A percentile compares a stretch with the other conserved stretches of the same genome.
phyloP scores from a whole-genome alignment of 306 rosid genomes.

The Cucurbita ficifolia region DNA sequence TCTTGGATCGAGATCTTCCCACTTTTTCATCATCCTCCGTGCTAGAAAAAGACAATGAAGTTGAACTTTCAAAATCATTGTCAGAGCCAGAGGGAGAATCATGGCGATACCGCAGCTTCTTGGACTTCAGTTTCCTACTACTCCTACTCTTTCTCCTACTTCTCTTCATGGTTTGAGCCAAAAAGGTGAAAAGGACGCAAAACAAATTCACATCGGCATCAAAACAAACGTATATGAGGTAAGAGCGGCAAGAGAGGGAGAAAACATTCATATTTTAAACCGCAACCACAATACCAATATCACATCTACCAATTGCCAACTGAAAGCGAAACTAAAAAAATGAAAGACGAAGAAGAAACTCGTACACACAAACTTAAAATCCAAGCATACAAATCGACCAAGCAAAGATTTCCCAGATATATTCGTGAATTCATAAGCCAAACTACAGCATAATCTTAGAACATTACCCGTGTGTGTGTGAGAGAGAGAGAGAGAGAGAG shows the following conservation, averaged over 20 bases:
- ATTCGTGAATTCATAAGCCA: background rate
- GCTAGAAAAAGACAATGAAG: slow-evolving; percentile 28
- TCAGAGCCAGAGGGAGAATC: slow-evolving; percentile 35
- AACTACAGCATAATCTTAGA: background rate
- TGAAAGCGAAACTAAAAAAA: too few species aligned
- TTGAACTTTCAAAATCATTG: slow-evolving; percentile 30
- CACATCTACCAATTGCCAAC: too few species aligned
- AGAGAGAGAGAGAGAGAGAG: background rate
- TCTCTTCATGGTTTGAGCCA: slow-evolving; percentile 28
- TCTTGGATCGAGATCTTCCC: slow-evolving; percentile 31
- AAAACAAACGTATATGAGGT: background rate
- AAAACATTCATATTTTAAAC: background rate
- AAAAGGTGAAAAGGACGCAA: background rate
- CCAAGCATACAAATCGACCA: background rate
- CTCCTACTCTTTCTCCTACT: slow-evolving; percentile 31
- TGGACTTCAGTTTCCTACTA: slow-evolving; percentile 36
- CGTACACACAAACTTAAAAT: background rate
- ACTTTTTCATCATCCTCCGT: slow-evolving; percentile 35
- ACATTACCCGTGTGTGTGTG: background rate
- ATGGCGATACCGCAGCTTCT: slow-evolving; percentile 39
- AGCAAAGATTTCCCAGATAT: background rate
- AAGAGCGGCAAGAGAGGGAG: too few species aligned
- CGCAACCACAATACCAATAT: too few species aligned
- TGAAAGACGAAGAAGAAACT: background rate
- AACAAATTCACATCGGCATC: background rate